Base-by-base conservation (phyloP, 2,329 filamentous ascomycete genomes). In the Fusarium circinatum region DNA sequence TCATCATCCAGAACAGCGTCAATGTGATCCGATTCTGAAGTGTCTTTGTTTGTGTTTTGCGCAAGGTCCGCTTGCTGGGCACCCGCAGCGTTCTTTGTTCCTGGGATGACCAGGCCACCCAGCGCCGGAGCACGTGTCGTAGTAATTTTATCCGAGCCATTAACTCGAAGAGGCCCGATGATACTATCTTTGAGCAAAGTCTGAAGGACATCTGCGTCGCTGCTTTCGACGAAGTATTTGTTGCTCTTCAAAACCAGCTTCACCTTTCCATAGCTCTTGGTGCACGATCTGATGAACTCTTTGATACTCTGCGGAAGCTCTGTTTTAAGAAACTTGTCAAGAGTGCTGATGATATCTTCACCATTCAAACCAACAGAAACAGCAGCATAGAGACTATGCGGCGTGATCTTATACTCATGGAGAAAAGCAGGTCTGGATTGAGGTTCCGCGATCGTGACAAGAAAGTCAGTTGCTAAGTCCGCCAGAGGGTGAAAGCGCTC, bases 371-470 rank as follows among this genome's bases (percentile, higher is more conserved):
- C 96, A 66, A 98, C 95, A 11, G 95, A 98, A 5, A 98, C 94
- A 48, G 96, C 96, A 24, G 96, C 96, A 82, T 98, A 98, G 57
- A 99, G 87, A 82, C 94, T 98, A 83, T 98, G 95, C n/a, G 93
- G 91, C 3, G 95, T 98, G 77, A 99, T 88, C 61, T 91, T 90
- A 82, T 98, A 98, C 83, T 99, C 96, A 84, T 98, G 96, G 70
- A 98, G 89, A 79, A 95, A 95, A 8, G 91, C 93, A 65, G 96
- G 96, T 67, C 96, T 91, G 24, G 95, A 98, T 66, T 95, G 87
- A 26, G 96, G 96, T 84, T 99, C 96, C 70, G 96, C 94, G 75
- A 99, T 96, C 45, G 96, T 98, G 76, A 97, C 98, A 63, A 99
- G 86, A 80, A 99, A 98, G 81, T 98, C 95, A 80, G 98, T 95